Evolutionary conservation across 2,329 filamentous ascomycete genomes (phyloP).

Genomic region (Sarocladium oryzae): DNA sequence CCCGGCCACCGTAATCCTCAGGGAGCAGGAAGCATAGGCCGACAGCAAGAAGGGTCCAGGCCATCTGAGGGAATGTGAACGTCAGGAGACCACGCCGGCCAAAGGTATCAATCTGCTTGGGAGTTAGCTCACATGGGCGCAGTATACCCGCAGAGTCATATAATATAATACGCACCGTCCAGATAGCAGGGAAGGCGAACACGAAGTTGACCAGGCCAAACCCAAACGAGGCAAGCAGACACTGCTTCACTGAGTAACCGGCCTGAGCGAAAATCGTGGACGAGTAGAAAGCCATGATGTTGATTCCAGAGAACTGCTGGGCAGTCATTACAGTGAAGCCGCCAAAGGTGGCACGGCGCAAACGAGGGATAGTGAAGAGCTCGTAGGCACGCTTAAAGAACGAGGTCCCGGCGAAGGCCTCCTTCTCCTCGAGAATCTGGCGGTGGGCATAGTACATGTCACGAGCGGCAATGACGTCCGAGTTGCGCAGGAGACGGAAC

Average conservation of each 20-base stretch:
- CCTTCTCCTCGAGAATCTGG: slow-evolving; percentile 26
- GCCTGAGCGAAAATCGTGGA: slow-evolving; percentile 42
- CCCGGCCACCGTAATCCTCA: slow-evolving; percentile 27
- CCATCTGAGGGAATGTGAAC: slow-evolving; percentile 25
- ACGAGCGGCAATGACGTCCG: slow-evolving; percentile 51
- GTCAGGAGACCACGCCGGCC: slow-evolving; percentile 40
- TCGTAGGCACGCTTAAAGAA: slow-evolving; percentile 36
- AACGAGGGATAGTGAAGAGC: slow-evolving; percentile 39
- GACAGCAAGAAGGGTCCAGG: slow-evolving; percentile 19
- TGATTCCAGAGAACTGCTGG: slow-evolving; percentile 27
- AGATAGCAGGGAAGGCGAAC: slow-evolving; percentile 47
- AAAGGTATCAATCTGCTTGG: slow-evolving; percentile 38
- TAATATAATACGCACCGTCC: slow-evolving; percentile 26
- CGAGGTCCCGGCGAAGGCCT: slow-evolving; percentile 24
- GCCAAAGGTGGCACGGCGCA: slow-evolving; percentile 34
- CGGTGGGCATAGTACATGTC: slow-evolving; percentile 56
- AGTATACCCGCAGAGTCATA: too few species aligned
- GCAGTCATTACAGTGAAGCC: slow-evolving; percentile 24
- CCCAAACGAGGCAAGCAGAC: slow-evolving; percentile 44
- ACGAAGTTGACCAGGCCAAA: slow-evolving; percentile 47
- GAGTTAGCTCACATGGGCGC: too few species aligned
- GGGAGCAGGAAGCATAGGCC: slow-evolving; percentile 43
- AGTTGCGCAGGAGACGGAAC: slow-evolving; percentile 50
- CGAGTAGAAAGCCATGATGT: slow-evolving; percentile 44
- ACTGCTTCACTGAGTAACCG: slow-evolving; percentile 30